These are phyloP conservation scores for Eucalyptus polyanthemos DNA, from an alignment of 345 rosid genomes.

Conservation along the genomic window DNA sequence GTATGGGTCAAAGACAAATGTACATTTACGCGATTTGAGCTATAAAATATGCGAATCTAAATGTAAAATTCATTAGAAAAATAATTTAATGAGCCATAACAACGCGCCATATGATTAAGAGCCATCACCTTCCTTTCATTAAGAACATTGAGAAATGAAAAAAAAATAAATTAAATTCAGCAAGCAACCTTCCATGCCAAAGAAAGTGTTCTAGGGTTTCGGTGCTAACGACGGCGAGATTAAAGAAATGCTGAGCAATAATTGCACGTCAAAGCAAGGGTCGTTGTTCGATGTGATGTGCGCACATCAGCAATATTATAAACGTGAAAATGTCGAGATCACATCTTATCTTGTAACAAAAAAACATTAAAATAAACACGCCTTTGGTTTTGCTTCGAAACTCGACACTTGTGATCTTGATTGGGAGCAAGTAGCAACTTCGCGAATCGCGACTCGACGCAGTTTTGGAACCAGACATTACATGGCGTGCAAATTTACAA, in stretches of 20 bases:
- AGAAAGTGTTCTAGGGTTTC: neutral
- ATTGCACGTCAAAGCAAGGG: neutral
- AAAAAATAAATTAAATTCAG: neutral
- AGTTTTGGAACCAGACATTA: neutral
- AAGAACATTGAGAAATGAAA: neutral
- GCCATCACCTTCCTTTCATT: neutral
- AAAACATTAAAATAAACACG: neutral
- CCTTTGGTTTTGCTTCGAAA: neutral
- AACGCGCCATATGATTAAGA: neutral
- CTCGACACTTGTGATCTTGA: neutral
- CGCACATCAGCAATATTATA: neutral
- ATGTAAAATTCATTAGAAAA: neutral
- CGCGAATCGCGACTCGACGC: neutral
- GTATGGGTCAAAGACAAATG: neutral
- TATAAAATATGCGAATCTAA: neutral
- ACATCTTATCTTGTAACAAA: neutral
- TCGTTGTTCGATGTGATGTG: neutral
- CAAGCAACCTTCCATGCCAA: neutral
- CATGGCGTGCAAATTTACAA: neutral
- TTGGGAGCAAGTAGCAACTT: neutral
- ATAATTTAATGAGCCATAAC: neutral
- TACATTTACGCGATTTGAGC: rapidly evolving
- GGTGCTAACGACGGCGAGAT: neutral
- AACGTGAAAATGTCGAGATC: neutral
- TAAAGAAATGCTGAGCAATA: neutral